Evolutionary conservation across 352 stramenopile species (phyloP).

Genomic region (Globisporangium middletonii): DNA sequence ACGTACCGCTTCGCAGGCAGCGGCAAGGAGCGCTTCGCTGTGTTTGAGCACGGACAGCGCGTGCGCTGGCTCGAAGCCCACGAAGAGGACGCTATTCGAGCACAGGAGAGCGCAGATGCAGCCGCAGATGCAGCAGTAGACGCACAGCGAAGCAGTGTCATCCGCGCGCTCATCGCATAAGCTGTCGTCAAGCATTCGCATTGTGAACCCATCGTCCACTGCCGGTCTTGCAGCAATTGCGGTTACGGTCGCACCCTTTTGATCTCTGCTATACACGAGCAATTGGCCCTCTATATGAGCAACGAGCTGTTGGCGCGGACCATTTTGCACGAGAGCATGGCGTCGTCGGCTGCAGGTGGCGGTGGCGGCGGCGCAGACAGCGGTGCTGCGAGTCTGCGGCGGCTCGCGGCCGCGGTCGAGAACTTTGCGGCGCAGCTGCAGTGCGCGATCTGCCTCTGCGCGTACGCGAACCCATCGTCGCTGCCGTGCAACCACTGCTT

Average conservation of each 20-base stretch:
- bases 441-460: conserved; percentile 81
- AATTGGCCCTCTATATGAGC: too few relatives aligned
- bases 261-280: background rate
- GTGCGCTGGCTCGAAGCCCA: conserved; percentile 41
- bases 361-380: background rate
- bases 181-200: too few relatives aligned
- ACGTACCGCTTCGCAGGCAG: conserved; percentile 32
- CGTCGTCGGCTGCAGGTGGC: background rate
- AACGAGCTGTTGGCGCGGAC: background rate
- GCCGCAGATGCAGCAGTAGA: conserved; percentile 8
- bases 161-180: conserved; percentile 12
- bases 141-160: conserved; percentile 2
- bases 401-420: conserved; percentile 53
- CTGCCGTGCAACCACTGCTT: conserved; percentile 87
- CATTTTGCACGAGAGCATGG: background rate
- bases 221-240: background rate
- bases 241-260: background rate
- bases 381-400: conserved; percentile 24
- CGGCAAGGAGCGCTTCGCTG: conserved; percentile 25
- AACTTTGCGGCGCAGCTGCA: conserved; percentile 67
- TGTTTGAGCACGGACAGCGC: conserved; percentile 32
- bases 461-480: conserved; percentile 60
- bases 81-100: conserved; percentile 27
- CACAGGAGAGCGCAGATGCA: conserved; percentile 4
- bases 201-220: too few relatives aligned